Evolutionary conservation across 2,329 filamentous ascomycete genomes (phyloP).

Genomic region (Apiospora arundinis): DNA sequence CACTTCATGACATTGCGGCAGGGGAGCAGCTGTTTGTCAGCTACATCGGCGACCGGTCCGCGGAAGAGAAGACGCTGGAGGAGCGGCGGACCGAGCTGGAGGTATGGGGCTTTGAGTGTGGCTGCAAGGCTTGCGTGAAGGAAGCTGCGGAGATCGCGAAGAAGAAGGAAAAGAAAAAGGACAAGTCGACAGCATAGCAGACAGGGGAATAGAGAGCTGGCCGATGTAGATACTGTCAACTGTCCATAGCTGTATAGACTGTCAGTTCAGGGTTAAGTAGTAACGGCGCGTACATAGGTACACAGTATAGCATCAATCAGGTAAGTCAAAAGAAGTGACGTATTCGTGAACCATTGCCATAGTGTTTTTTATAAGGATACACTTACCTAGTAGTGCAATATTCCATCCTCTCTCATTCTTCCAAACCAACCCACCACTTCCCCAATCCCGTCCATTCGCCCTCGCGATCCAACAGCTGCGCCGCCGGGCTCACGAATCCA

Average conservation of each 20-base stretch:
- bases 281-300: background rate
- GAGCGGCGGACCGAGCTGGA: background rate
- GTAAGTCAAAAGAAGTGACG: background rate
- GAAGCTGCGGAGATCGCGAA: background rate
- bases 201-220: background rate
- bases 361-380: background rate
- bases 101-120: background rate
- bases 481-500: background rate
- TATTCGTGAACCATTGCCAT: background rate
- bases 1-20: background rate
- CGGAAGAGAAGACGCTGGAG: background rate
- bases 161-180: background rate
- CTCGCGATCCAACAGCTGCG: background rate
- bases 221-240: background rate
- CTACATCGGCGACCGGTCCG: background rate
- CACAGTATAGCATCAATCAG: background rate
- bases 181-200: background rate
- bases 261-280: background rate
- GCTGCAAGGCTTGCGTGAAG: background rate
- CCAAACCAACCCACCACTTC: conserved; percentile 16
- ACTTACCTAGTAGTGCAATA: background rate
- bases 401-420: background rate
- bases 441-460: conserved; percentile 1
- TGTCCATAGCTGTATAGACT: background rate
- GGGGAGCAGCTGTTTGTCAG: conserved; percentile 2